phyloP scores from a whole-genome alignment of 2,329 filamentous ascomycete genomes.

The Endoconidiophora laricicola region DNA sequence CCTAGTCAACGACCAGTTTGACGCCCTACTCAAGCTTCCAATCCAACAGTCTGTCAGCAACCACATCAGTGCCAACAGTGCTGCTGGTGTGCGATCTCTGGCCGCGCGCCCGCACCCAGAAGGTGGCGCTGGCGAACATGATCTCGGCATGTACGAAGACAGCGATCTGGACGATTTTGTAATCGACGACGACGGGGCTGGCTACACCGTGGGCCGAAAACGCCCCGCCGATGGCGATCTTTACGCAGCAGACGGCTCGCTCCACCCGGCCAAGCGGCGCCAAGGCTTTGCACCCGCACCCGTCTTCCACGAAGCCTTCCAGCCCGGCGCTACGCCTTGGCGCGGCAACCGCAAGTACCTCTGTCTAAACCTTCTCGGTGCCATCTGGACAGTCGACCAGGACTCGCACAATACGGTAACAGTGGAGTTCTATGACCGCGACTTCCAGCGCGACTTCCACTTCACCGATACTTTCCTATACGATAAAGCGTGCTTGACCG shows the following conservation, averaged over 20 bases:
- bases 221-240: constrained; percentile 38
- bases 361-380: constrained; percentile 81
- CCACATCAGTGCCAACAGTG: constrained; percentile 38
- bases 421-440: constrained; percentile 93
- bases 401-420: constrained; percentile 87
- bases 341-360: constrained; percentile 85
- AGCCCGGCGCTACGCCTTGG: constrained; percentile 88
- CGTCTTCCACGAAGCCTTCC: constrained; percentile 67
- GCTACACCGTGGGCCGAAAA: constrained; percentile 49
- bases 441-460: constrained; percentile 84
- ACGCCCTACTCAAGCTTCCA: constrained; percentile 37
- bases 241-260: constrained; percentile 20
- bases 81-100: constrained; percentile 25
- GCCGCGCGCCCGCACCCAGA: constrained; percentile 33
- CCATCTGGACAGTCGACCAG: constrained; percentile 94
- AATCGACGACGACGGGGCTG: constrained; percentile 85
- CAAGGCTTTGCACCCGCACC: constrained; percentile 43
- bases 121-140: constrained; percentile 39
- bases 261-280: constrained; percentile 25
- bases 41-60: constrained; percentile 47
- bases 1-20: constrained; percentile 43
- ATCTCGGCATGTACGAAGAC: constrained; percentile 57
- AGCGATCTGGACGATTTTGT: constrained; percentile 64
- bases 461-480: constrained; percentile 94
- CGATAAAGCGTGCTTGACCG: constrained; percentile 84